Conservation (phyloP, 176 grass and related monocot genomes). For the Coix lacrymajobi region DNA sequence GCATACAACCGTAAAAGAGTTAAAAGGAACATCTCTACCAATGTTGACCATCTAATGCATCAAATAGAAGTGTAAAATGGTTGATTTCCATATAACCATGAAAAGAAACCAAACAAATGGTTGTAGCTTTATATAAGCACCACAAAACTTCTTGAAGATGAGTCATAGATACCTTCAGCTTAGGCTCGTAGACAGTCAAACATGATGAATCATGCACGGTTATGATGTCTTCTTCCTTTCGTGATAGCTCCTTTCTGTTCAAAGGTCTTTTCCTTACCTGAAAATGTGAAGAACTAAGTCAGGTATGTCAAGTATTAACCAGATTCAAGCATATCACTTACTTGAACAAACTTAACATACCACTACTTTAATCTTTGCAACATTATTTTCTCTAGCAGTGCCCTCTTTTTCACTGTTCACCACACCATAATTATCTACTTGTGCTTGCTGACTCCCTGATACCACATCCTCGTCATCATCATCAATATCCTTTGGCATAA, state of each 20-base stretch:
- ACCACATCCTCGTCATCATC: slow-evolving; percentile 73
- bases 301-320: slow-evolving; percentile 22
- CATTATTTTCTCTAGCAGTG: slow-evolving; percentile 71
- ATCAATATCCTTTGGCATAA: slow-evolving; percentile 80
- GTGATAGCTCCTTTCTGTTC: slow-evolving; percentile 94
- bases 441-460: slow-evolving; percentile 50
- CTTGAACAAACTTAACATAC: slow-evolving; percentile 45
- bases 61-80: background rate
- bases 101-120: background rate
- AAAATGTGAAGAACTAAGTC: slow-evolving; percentile 32
- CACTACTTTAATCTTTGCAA: slow-evolving; percentile 99
- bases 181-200: slow-evolving; percentile 91
- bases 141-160: background rate
- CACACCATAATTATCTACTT: slow-evolving; percentile 53
- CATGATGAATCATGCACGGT: slow-evolving; percentile 64
- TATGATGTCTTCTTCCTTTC: slow-evolving; percentile 97
- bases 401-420: slow-evolving; percentile 65
- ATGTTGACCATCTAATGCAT: background rate
- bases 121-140: background rate
- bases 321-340: background rate
- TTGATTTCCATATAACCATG: slow-evolving; percentile 7
- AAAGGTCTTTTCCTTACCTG: slow-evolving; percentile 98
- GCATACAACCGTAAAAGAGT: background rate
- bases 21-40: background rate
- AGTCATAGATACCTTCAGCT: slow-evolving; percentile 68